Base-by-base conservation (phyloP, 176 grass and related monocot species). In the Triticum dicoccoides region DNA sequence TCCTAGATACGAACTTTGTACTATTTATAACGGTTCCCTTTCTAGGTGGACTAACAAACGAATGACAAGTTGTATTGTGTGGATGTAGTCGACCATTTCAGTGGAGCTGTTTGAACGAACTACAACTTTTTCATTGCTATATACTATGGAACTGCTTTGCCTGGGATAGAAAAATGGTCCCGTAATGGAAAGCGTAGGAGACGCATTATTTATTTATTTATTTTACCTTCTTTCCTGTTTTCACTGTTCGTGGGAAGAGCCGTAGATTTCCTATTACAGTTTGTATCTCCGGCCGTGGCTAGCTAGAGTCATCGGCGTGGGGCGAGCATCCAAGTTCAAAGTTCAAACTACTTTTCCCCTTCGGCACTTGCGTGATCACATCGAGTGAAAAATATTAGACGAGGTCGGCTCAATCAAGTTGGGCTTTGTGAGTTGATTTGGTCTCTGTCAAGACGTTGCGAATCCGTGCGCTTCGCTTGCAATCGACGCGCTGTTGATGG, bases 31-130 rank as follows among this genome's bases (percentile, higher is more conserved):
- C 29, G 69, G 58, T 64, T 41, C 8, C 15, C 35, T 51, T 82
- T 70, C 61, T 10, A 12, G 14, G 23, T 72, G 17, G 83, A 51
- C 1, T 54, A 54, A 17, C 3, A 49, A 78, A 70, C 6, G 80
- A 83, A 69, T 8, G 35, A 42, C 49, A 70, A 14, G 37, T 3
- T 41, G 15, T 17, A 39, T 41, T n/a, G 51, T n/a, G 51, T 41
- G 11, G 33, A 67, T 44, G 58, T 42, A 73, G 69, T 32, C 42
- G 59, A 65, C 64, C 32, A 13, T 38, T 59, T 77, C 34, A 56
- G 67, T 80, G 74, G 56, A 58, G 68, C 33, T 21, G 74, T 66
- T 87, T 83, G 84, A 83, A 90, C 65, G 34, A 56, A 59, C 84
- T 62, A 59, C 15, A 83, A 37, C 66, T 44, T 87, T 56, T 56